Evolutionary conservation across 345 rosid species (phyloP), one percentile per base, ranked within the genome.

Genomic region (Chamaenerion angustifolium): DNA sequence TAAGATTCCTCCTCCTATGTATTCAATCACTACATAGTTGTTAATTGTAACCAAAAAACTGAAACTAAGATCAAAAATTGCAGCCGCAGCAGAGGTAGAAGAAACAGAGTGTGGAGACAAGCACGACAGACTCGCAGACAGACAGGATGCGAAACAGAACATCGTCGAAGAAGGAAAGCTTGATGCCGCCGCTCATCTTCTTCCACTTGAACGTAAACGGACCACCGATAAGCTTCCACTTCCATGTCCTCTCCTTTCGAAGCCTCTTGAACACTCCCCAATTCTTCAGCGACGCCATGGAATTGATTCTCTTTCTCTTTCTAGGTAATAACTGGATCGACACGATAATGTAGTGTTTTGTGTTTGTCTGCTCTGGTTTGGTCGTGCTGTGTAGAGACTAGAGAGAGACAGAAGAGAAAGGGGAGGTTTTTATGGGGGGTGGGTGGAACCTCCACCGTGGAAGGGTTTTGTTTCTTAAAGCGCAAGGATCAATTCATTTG

Each of bases 81-180:
- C 74, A 73, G 62, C 78, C 69, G 54, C 71, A 69, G 60, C 65
- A 73, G 57, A 73, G 59, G 31, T 58, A 60, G 59, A 73, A 73
- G 74, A 66, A 69, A 27, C 78, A 65, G 42, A 73, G 64, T 35
- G 65, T 50, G 44, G 74, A 53, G 52, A 66, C 64, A 16, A 73
- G 68, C 41, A 60, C 63, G 40, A 66, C 27, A 13, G 69, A 74
- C 63, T 73, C 78, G 31, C 60, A 16, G 17, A 69, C 59, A 16
- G 70, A 69, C 12, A 60, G 46, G 37, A 69, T 51, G 66, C 51
- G 65, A 62, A 69, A 73, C 7, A 63, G 50, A 11, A 69, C 11
- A 40, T 47, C 52, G 51, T 73, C 71, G 25, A 69, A 21, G 52
- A 66, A 45, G 43, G 61, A 56, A 4, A 55, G 55, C 55, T 49